A percentile compares a stretch with the other conserved stretches of the same genome.
Conservation (phyloP, 352 stramenopile species). For the Pythium angustatum region DNA sequence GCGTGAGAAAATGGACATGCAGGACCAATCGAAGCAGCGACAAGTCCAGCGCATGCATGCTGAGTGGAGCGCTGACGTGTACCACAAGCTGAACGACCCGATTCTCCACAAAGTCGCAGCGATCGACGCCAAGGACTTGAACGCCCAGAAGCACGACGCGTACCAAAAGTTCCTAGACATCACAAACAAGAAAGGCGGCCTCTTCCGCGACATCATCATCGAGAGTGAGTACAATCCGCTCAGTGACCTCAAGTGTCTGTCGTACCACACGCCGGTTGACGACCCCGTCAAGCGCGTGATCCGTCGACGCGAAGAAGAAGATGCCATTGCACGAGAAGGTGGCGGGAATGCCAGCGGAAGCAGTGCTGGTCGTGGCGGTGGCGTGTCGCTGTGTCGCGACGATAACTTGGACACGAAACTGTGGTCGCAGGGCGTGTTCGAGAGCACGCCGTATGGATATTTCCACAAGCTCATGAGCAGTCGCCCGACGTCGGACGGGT, state of each 20-base stretch:
- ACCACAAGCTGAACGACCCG: constrained; percentile 71
- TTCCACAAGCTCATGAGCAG: constrained; percentile 85
- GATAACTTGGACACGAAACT: constrained; percentile 81
- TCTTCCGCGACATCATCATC: constrained; percentile 86
- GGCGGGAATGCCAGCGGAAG: background rate
- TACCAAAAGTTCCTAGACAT: constrained; percentile 82
- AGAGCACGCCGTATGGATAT: constrained; percentile 82
- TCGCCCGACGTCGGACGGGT: constrained; percentile 40
- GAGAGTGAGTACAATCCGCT: constrained; percentile 84
- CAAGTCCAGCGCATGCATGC: constrained; percentile 75
- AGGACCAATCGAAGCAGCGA: constrained; percentile 59
- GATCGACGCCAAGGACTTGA: constrained; percentile 48
- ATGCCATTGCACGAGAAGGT: constrained; percentile 56
- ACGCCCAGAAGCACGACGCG: constrained; percentile 50
- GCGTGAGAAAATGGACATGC: constrained; percentile 57
- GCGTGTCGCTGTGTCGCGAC: constrained; percentile 32
- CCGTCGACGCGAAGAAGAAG: constrained; percentile 63
- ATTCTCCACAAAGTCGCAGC: constrained; percentile 52
- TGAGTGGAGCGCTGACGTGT: constrained; percentile 66
- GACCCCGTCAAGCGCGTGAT: constrained; percentile 71
- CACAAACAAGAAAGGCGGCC: constrained; percentile 77
- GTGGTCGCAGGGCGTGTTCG: constrained; percentile 69
- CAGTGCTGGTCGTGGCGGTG: background rate
- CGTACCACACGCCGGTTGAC: constrained; percentile 49
- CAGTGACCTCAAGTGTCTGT: constrained; percentile 59